These are phyloP conservation scores for Aspergillus sp. DNA, from an alignment of 2,329 filamentous ascomycete species.

Conservation along the genomic window DNA sequence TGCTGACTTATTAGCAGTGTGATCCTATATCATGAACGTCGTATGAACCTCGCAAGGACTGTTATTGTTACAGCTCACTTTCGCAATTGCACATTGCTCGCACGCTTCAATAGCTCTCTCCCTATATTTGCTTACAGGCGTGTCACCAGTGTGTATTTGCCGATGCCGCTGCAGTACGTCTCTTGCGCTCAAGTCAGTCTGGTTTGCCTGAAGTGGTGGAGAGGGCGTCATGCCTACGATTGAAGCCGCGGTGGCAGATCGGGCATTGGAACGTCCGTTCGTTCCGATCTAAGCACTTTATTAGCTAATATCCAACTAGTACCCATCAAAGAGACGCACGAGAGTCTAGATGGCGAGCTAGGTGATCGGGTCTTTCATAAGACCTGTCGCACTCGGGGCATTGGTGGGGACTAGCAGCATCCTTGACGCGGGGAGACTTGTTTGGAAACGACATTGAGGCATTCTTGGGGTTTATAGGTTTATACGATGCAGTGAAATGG, in stretches of 20 bases:
- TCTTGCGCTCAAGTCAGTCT: not conserved
- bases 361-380: constrained; percentile 6
- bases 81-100: constrained; percentile 1
- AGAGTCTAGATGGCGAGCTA: constrained; percentile 5
- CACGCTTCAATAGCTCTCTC: constrained; percentile 1
- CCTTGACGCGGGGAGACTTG: constrained; percentile 3
- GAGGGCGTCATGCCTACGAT: not conserved
- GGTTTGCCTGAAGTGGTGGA: not conserved
- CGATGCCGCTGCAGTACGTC: constrained; percentile 5
- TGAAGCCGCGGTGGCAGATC: constrained; percentile 4
- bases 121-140: not conserved
- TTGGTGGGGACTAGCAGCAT: constrained; percentile 3
- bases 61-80: constrained; percentile 3
- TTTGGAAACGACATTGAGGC: not conserved
- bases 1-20: not conserved
- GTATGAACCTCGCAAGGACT: not conserved
- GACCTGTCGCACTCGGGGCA: constrained; percentile 1
- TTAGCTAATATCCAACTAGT: not conserved
- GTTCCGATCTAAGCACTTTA: not conserved
- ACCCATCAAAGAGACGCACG: not conserved
- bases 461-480: not conserved
- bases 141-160: not conserved
- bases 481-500: not conserved
- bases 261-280: constrained; percentile 5
- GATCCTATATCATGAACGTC: not conserved